Conservation (phyloP, 2,329 filamentous ascomycete genomes). For the Shiraia sp. region DNA sequence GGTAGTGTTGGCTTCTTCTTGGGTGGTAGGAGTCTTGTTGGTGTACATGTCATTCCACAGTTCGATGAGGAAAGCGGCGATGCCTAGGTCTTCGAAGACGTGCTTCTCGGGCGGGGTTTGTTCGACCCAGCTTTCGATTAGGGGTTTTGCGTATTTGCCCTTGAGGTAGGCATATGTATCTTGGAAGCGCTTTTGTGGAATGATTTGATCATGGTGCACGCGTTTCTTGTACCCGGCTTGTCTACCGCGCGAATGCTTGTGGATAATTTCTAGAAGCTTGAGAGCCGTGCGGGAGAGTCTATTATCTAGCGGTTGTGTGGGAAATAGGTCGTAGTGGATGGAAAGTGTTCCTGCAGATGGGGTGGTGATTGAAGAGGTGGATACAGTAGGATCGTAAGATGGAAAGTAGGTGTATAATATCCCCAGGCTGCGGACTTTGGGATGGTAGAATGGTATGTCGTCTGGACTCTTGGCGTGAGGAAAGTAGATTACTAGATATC, state of each 20-base stretch:
- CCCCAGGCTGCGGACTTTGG: slow-evolving; percentile 71
- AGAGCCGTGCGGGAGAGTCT: slow-evolving; percentile 70
- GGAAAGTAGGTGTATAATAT: slow-evolving; percentile 70
- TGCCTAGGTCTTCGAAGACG: slow-evolving; percentile 90
- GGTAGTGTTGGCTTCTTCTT: neutral
- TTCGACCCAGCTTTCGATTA: slow-evolving; percentile 83
- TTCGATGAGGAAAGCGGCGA: slow-evolving; percentile 90
- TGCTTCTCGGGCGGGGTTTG: slow-evolving; percentile 86
- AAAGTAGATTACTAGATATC: slow-evolving; percentile 72
- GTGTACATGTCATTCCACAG: slow-evolving; percentile 85
- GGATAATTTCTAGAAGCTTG: slow-evolving; percentile 67
- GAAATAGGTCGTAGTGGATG: slow-evolving; percentile 57
- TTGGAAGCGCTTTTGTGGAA: slow-evolving; percentile 77
- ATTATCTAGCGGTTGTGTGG: slow-evolving; percentile 41
- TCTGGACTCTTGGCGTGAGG: slow-evolving; percentile 68
- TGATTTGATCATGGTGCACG: slow-evolving; percentile 79
- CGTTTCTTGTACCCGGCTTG: slow-evolving; percentile 74
- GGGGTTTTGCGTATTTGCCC: slow-evolving; percentile 69
- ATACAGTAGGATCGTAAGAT: neutral
- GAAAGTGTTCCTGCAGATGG: slow-evolving; percentile 48
- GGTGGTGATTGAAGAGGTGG: slow-evolving; percentile 18
- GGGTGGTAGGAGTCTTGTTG: neutral
- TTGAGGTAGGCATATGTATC: slow-evolving; percentile 83
- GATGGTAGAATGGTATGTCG: slow-evolving; percentile 86
- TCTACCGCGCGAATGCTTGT: slow-evolving; percentile 73